Conservation (phyloP, 768 basidiomycete species). For the Clavulina sp. region DNA sequence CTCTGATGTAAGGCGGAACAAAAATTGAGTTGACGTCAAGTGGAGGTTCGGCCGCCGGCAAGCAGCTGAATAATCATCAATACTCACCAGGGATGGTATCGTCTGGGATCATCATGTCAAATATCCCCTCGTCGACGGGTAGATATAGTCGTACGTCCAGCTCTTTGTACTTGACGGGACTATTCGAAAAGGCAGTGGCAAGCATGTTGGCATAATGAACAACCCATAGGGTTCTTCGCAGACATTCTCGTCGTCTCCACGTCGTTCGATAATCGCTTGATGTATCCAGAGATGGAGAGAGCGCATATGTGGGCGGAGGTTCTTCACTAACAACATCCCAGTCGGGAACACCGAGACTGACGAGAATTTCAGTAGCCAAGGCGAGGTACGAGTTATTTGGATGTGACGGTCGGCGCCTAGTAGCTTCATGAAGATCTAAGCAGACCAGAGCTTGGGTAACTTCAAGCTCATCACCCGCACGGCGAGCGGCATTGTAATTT, state of each 20-base stretch:
- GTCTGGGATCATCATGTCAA: constrained; percentile 32
- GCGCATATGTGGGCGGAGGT: constrained; percentile 15
- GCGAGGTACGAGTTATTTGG: not conserved
- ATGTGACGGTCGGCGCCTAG: constrained; percentile 4
- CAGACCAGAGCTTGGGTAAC: constrained; percentile 5
- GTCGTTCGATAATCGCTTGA: not conserved
- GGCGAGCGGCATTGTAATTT: constrained; percentile 19
- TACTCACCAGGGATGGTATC: constrained; percentile 4
- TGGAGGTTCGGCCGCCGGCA: not conserved
- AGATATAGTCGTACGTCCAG: constrained; percentile 31
- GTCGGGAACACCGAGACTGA: not conserved
- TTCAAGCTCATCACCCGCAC: not conserved
- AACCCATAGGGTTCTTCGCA: constrained; percentile 71
- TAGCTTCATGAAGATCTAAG: constrained; percentile 6
- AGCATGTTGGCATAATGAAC: constrained; percentile 43
- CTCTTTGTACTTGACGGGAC: constrained; percentile 9
- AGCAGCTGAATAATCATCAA: not conserved
- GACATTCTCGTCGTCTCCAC: constrained; percentile 26
- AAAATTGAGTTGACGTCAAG: not conserved
- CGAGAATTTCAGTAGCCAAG: not conserved
- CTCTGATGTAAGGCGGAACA: constrained; percentile 26
- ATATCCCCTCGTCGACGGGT: constrained; percentile 68
- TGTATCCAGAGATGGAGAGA: constrained; percentile 33
- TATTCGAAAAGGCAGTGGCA: constrained; percentile 22
- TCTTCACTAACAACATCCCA: not conserved